Conservation (phyloP, 75 land plant genomes). For the Sequoiadendron giganteum region DNA sequence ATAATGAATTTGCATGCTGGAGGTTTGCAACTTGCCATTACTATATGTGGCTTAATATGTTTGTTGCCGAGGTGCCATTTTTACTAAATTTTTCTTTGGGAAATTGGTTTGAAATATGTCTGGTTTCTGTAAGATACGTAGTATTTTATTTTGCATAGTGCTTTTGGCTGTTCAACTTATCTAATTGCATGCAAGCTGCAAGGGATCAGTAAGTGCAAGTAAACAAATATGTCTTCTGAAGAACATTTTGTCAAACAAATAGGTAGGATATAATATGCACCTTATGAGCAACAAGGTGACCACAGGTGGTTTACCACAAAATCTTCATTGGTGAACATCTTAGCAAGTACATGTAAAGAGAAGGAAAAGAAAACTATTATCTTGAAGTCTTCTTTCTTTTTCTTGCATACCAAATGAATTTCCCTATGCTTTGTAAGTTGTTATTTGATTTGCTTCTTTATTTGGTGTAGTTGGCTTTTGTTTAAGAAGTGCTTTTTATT, state of each 20-base stretch:
- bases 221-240: neutral
- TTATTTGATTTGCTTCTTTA: neutral
- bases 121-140: neutral
- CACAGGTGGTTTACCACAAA: neutral
- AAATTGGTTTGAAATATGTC: neutral
- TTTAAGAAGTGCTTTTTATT: neutral
- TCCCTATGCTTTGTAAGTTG: neutral
- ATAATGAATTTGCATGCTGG: constrained; percentile 74
- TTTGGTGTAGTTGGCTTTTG: neutral
- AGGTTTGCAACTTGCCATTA: constrained; percentile 29
- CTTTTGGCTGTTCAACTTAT: neutral
- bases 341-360: neutral
- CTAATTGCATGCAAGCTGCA: neutral
- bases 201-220: neutral
- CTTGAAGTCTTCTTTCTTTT: neutral
- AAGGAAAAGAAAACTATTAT: neutral
- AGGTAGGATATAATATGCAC: neutral
- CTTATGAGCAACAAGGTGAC: neutral
- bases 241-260: neutral
- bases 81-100: neutral
- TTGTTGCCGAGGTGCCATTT: neutral
- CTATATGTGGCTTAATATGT: neutral
- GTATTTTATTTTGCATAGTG: neutral
- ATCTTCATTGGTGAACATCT: neutral
- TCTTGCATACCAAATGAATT: neutral